Evolutionary conservation across 2,329 filamentous ascomycete species (phyloP).

Genomic region (Nigrospora sphaerica): DNA sequence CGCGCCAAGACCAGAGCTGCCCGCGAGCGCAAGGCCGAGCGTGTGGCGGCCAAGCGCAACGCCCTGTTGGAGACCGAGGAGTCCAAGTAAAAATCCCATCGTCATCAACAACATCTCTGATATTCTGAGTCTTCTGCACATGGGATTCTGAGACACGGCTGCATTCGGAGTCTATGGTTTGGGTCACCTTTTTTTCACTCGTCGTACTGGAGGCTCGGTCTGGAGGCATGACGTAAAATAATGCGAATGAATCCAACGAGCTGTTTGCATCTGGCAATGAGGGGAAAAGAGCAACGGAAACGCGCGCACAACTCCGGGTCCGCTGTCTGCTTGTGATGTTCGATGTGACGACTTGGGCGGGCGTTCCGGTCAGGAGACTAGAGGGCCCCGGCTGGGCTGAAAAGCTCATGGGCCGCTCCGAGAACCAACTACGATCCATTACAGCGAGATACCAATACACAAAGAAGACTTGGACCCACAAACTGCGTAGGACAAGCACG

Average conservation of each 20-base stretch:
- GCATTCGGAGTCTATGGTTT: constrained; percentile 55
- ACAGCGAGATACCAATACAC: no score
- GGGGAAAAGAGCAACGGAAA: neutral
- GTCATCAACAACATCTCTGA: constrained; percentile 28
- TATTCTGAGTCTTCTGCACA: constrained; percentile 25
- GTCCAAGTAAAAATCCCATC: constrained; percentile 30
- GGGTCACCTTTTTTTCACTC: constrained; percentile 33
- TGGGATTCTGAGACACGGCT: constrained; percentile 33
- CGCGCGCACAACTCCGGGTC: no score
- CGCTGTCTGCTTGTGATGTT: no score
- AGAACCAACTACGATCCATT: no score
- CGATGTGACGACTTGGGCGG: no score
- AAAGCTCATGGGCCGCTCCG: no score
- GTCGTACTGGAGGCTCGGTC: constrained; percentile 7
- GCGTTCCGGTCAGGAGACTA: no score
- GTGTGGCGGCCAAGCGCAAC: constrained; percentile 83
- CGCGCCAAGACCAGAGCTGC: constrained; percentile 99
- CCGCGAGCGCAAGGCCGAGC: constrained; percentile 95
- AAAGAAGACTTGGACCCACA: no score
- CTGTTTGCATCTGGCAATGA: constrained; percentile 2
- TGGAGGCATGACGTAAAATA: constrained; percentile 5
- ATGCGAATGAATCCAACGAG: constrained; percentile 7
- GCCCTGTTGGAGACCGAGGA: constrained; percentile 60
- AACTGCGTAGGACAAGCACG: no score
- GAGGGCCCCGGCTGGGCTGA: no score